Base-by-base conservation (phyloP, 202 grass and related monocot genomes). In the Miscanthus sacchariflorus region DNA sequence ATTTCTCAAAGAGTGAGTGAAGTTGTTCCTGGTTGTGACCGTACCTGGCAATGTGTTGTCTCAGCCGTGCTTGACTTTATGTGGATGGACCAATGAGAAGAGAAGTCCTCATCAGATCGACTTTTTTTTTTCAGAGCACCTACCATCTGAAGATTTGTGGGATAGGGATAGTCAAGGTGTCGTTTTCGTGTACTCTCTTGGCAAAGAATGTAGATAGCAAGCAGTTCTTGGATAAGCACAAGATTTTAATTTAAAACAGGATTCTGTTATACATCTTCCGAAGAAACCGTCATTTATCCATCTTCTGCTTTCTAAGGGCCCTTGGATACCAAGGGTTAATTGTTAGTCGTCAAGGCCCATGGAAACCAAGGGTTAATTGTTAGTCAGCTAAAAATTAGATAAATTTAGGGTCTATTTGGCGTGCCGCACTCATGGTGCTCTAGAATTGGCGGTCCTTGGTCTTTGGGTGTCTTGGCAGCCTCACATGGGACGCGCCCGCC, bases 1-100 rank as follows among this genome's bases (percentile, higher is more conserved):
- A 89, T 89, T 86, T 92, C 48, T 74, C 17, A 72, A 88, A 83
- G 86, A 69, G 45, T 77, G 61, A 52, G 84, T 74, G 43, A 83
- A 23, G 36, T 27, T 89, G 72, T n/a, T n/a, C 35, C 68, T 79
- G 89, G 50, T 67, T 89, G 73, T 63, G 81, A 85, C 38, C 87
- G 76, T 52, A 75, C 79, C 21, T 39, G 90, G 72, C 82, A 79
- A 88, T 82, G 82, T 82, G 69, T 72, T 18, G 61, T 72, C 30
- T 2, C 12, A 4, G 28, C 27, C 28, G 48, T 2, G 10, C 36
- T 61, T 83, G 86, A 79, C 81, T 89, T 92, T 80, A 64, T 89
- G 67, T 64, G 68, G 68, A 52, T 88, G 76, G 69, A 88, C 85
- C 69, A 48, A 72, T 79, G 15, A 68, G 59, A 89, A 86, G 74